Evolutionary conservation across 345 rosid species (phyloP), one percentile per base, ranked within the genome.

Genomic region (Eucalyptus pauciflora): DNA sequence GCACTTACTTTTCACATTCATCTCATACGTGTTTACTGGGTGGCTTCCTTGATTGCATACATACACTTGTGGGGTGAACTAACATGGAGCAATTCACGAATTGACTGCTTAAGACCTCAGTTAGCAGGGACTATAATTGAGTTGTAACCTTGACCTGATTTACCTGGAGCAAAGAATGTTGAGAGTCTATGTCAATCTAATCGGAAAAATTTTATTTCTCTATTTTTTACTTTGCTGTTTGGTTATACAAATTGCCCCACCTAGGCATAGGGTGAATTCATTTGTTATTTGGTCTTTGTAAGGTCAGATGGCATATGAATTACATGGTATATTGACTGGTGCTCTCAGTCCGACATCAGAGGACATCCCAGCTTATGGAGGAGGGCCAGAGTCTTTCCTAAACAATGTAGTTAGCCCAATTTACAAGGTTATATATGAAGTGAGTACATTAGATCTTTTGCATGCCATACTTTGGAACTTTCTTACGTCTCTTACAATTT

Each of bases 221-320:
- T 43, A 76, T 41, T 20, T 76, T 76, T 37, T 41, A 37, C 46
- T 71, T 71, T 71, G 46, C 46, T 37, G 83, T 37, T 71, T 71
- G 83, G 29, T 41, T 76, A 20, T 20, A 76, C 48, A 10, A 76
- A 2, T 76, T 76, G 83, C 83, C 83, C 15, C 29, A 76, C 83
- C 46, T 31, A 17, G 43, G 37, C 85, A 67, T 46, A 16, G 12
- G 51, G 20, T 88, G 29, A 80, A 29, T 83, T 85, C 71, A 33
- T 85, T 88, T 83, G 41, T 76, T 76, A 52, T 88, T 52, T 29
- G 33, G 87, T 80, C 46, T 62, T 64, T 62, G 89, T 60, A 64
- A 60, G 90, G 86, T 88, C 93, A 97, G 99, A 97, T 97, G 99
- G 97, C 98, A 27, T 92, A 93, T 92, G 99, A 97, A 91, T 91